These are phyloP conservation scores for Fraxinus floribunda DNA, from an alignment of 305 asterid genomes.

Conservation along the genomic window DNA sequence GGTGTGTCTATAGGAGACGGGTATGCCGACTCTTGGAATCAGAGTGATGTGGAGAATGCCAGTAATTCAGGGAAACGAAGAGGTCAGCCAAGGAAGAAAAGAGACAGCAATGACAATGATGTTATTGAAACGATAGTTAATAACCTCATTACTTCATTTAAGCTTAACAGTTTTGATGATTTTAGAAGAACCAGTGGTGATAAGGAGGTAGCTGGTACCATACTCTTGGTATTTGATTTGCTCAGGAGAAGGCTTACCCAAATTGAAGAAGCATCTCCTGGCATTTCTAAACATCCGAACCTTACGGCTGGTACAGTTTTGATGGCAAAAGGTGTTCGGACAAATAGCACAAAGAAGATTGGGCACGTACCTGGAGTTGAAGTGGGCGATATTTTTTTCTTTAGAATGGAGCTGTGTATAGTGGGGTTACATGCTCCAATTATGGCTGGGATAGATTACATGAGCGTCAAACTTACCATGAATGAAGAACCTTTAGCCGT, in stretches of 20 bases:
- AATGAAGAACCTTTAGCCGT: conserved; percentile 27
- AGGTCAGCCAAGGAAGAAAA: conserved; percentile 45
- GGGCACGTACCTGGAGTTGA: neutral
- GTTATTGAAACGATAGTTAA: conserved; percentile 45
- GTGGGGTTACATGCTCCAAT: neutral
- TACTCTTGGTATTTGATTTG: conserved; percentile 39
- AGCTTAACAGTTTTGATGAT: conserved; percentile 50
- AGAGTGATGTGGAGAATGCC: conserved; percentile 38
- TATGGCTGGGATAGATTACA: neutral
- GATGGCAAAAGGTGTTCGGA: neutral
- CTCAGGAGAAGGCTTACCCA: conserved; percentile 43
- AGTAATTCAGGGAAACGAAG: conserved; percentile 44
- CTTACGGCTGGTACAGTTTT: neutral
- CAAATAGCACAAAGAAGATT: neutral
- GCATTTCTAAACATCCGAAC: neutral
- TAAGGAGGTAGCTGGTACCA: conserved; percentile 33
- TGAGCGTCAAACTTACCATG: neutral
- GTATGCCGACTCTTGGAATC: neutral
- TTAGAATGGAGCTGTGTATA: neutral
- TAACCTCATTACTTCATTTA: conserved; percentile 38
- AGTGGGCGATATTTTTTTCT: neutral
- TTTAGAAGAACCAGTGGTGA: conserved; percentile 47
- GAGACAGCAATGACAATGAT: conserved; percentile 36
- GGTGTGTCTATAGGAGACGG: neutral
- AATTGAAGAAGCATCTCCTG: conserved; percentile 28